Evolutionary conservation across 2,329 filamentous ascomycete species (phyloP).

Genomic region (Penicillium sp.): DNA sequence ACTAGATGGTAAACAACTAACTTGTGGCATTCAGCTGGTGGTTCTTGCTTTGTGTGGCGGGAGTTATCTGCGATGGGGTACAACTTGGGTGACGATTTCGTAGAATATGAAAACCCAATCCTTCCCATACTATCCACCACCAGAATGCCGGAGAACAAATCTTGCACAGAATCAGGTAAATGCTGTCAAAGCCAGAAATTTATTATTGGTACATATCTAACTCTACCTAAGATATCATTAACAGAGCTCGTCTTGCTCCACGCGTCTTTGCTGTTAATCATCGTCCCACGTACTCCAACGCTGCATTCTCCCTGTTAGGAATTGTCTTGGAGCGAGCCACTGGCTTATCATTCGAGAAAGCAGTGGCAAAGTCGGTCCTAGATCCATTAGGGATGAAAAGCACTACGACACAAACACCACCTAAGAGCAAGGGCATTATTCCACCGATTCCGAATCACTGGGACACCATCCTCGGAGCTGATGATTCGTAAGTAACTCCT

Average conservation of each 20-base stretch:
- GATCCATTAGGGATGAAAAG: neutral
- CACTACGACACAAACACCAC: neutral
- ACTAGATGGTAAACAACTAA: neutral
- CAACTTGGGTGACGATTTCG: neutral
- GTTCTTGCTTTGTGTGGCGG: neutral
- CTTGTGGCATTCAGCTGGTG: neutral
- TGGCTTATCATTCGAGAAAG: neutral
- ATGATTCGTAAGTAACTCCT: neutral
- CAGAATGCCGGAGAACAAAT: neutral
- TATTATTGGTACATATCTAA: neutral
- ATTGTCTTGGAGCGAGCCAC: neutral
- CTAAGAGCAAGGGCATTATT: neutral
- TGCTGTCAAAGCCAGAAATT: neutral
- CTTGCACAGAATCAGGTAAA: neutral
- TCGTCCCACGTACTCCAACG: neutral
- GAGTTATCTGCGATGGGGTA: neutral
- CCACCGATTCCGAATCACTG: neutral
- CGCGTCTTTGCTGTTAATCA: neutral
- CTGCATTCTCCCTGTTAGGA: neutral
- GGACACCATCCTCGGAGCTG: neutral
- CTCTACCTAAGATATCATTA: neutral
- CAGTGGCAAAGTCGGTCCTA: neutral
- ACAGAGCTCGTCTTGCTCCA: neutral
- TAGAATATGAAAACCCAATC: neutral
- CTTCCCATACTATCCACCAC: too few relatives aligned